These are phyloP conservation scores for Gaeumannomyces tritici DNA, from an alignment of 2,329 filamentous ascomycete genomes.

Conservation along the genomic window DNA sequence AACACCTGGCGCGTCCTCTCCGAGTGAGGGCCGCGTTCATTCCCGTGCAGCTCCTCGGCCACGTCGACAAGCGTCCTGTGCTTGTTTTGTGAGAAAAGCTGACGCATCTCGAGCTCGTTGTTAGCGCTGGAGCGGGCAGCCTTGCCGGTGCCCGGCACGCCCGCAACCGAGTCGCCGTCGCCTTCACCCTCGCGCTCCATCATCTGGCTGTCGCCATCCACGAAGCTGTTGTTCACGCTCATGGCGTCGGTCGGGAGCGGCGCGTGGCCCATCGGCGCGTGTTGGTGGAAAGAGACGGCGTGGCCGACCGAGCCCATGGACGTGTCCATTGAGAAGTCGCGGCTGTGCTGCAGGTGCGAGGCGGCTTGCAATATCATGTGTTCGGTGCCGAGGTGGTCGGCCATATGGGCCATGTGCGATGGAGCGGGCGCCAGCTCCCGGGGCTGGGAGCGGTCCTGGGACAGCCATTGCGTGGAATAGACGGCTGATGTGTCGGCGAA, in stretches of 20 bases:
- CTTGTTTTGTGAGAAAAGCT: constrained; percentile 61
- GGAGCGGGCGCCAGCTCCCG: constrained; percentile 30
- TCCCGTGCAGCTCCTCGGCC: constrained; percentile 65
- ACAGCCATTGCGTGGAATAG: constrained; percentile 41
- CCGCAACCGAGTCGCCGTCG: constrained; percentile 42
- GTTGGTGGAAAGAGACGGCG: constrained; percentile 33
- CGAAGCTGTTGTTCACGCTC: constrained; percentile 41
- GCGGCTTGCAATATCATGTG: constrained; percentile 50
- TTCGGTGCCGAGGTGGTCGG: constrained; percentile 26
- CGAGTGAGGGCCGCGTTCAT: constrained; percentile 70
- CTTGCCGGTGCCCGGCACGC: constrained; percentile 37
- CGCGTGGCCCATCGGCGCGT: constrained; percentile 30
- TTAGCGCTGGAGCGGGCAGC: constrained; percentile 61
- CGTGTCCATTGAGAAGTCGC: constrained; percentile 39
- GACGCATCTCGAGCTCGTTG: constrained; percentile 72
- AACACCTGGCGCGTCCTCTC: constrained; percentile 80
- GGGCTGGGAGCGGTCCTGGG: constrained; percentile 27
- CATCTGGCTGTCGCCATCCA: constrained; percentile 48
- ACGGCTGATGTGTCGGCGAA: constrained; percentile 33
- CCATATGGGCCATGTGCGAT: constrained; percentile 32
- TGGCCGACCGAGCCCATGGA: constrained; percentile 34
- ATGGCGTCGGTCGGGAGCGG: constrained; percentile 46
- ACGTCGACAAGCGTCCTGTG: constrained; percentile 61
- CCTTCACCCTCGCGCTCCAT: constrained; percentile 50
- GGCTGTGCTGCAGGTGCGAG: constrained; percentile 42